These are phyloP conservation scores for Graphiopsis chlorocephala DNA, from an alignment of 2,329 filamentous ascomycete genomes.

Conservation along the genomic window DNA sequence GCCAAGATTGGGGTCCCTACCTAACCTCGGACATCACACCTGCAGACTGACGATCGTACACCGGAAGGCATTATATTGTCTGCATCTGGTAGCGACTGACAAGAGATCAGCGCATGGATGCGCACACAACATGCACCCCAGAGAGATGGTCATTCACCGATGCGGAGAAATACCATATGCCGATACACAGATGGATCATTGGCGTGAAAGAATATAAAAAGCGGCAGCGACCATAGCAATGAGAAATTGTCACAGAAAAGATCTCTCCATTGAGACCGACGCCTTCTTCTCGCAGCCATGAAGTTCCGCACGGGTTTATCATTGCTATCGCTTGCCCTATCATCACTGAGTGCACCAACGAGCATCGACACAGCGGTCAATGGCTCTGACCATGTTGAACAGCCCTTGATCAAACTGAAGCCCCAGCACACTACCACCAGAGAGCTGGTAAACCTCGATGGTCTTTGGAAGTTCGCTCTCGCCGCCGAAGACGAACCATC, in stretches of 20 bases:
- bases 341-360: background rate
- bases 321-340: background rate
- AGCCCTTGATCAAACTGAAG: constrained; percentile 9
- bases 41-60: background rate
- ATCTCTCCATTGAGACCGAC: background rate
- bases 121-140: background rate
- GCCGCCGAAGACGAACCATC: background rate
- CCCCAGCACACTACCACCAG: constrained; percentile 5
- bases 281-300: background rate
- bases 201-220: background rate
- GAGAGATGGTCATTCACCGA: background rate
- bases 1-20: background rate
- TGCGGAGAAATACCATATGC: background rate
- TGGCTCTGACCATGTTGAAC: background rate
- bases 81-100: background rate
- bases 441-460: constrained; percentile 14
- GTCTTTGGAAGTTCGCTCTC: constrained; percentile 10
- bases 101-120: background rate
- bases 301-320: background rate
- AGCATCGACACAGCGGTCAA: background rate
- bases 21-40: background rate
- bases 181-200: background rate
- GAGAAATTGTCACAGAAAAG: background rate
- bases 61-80: background rate
- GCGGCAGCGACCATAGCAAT: background rate